These are phyloP conservation scores for Entomortierella chlamydospora DNA, from an alignment of 192 early-diverging fungal genomes.

Conservation along the genomic window DNA sequence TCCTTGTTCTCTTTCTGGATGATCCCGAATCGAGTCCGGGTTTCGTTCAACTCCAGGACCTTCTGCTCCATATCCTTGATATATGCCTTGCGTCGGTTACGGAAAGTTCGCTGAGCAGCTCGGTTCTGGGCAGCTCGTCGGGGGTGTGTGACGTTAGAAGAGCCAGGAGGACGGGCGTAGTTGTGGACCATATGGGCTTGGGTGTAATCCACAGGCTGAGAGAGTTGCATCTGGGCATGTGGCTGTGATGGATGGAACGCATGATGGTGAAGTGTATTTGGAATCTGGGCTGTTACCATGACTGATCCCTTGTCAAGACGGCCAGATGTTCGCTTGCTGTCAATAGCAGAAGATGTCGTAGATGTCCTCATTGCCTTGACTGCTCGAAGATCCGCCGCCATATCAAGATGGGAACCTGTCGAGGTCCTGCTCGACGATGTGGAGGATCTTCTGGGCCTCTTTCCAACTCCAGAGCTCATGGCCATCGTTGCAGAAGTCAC, in stretches of 20 bases:
- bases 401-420: background rate
- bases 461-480: background rate
- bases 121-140: conserved; percentile 93
- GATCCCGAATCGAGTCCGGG: conserved; percentile 42
- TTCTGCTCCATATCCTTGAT: conserved; percentile 82
- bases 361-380: background rate
- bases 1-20: conserved; percentile 43
- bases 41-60: conserved; percentile 67
- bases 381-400: background rate
- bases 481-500: background rate
- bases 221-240: background rate
- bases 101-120: conserved; percentile 92
- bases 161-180: background rate
- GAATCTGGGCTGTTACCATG: background rate
- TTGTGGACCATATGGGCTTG: background rate
- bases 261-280: background rate
- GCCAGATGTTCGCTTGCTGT: too few species aligned
- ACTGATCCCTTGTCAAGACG: background rate
- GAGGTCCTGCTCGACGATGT: conserved; percentile 13
- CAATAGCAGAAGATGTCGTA: background rate
- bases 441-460: conserved; percentile 4
- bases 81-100: conserved; percentile 86
- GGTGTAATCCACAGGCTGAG: background rate
- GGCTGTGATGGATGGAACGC: background rate
- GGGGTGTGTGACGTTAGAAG: conserved; percentile 50